Conservation (phyloP, 2,329 filamentous ascomycete genomes). For the Aciculosporium take region DNA sequence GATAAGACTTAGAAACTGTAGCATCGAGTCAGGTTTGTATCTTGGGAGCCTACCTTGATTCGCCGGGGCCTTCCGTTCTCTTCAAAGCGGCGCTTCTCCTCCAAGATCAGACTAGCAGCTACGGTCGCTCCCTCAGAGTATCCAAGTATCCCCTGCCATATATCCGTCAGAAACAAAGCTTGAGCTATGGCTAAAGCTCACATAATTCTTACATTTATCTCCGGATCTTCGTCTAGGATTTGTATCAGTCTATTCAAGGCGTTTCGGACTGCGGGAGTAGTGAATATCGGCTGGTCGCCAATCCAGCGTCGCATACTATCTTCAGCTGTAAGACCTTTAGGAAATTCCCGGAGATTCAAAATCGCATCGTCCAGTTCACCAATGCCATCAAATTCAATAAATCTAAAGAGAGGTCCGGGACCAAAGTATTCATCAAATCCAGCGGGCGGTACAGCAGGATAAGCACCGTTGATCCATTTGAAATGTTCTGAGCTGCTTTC, state of each 20-base stretch:
- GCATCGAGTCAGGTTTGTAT: too few species aligned
- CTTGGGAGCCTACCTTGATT: constrained; percentile 31
- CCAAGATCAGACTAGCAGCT: constrained; percentile 34
- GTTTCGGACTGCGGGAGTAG: neutral
- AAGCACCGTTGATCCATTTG: constrained; percentile 4
- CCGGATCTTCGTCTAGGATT: constrained; percentile 1
- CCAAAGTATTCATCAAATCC: constrained; percentile 4
- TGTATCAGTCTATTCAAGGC: neutral
- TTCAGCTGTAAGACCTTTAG: neutral
- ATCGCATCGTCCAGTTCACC: neutral
- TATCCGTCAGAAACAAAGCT: neutral
- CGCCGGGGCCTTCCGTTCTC: constrained; percentile 1
- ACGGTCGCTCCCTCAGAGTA: constrained; percentile 44
- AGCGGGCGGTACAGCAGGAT: neutral
- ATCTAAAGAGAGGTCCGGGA: constrained; percentile 1
- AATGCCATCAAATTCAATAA: constrained; percentile 3
- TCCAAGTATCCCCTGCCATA: constrained; percentile 32
- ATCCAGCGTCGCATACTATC: neutral
- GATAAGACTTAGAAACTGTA: neutral
- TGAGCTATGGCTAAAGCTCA: neutral
- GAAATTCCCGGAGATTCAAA: neutral
- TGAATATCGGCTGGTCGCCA: neutral
- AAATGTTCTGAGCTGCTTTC: neutral
- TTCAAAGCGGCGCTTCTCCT: constrained; percentile 19
- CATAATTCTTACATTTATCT: constrained; percentile 1